Percentiles rank a stretch among this genome's conserved stretches.
Evolutionary conservation across 192 early-diverging fungal species (phyloP).

Genomic region (Linnemannia elongata): DNA sequence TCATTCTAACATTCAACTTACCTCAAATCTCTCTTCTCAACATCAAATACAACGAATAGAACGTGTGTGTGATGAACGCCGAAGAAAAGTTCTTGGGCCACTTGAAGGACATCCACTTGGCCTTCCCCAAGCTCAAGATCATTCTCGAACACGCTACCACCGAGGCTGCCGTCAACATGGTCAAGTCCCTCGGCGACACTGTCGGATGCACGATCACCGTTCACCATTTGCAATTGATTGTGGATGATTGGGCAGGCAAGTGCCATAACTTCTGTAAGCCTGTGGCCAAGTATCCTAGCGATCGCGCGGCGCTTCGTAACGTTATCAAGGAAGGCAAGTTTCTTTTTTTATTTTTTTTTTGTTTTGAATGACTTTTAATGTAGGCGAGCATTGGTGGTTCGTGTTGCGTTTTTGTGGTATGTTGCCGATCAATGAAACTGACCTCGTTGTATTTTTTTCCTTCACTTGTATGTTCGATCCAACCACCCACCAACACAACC

Average conservation of each 20-base stretch:
- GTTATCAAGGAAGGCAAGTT: slow-evolving; percentile 79
- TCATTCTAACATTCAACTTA: too few relatives aligned
- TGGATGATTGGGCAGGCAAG: slow-evolving; percentile 99
- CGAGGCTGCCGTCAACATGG: slow-evolving; percentile 91
- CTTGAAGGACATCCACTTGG: slow-evolving; percentile 85
- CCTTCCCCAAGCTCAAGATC: slow-evolving; percentile 94
- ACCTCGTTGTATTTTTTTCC: too few relatives aligned
- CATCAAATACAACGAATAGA: slow-evolving; percentile 48
- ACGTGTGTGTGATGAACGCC: slow-evolving; percentile 96
- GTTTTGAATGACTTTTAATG: slow-evolving; percentile 5
- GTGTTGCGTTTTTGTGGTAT: background rate
- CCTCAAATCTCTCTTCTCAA: background rate
- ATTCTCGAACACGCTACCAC: slow-evolving; percentile 98
- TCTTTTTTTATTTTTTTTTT: background rate
- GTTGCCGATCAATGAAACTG: too few relatives aligned
- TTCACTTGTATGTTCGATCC: too few relatives aligned
- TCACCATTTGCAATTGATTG: slow-evolving; percentile 91
- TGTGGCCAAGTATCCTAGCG: slow-evolving; percentile 95
- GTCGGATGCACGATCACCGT: slow-evolving; percentile 97
- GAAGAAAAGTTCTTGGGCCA: slow-evolving; percentile 93
- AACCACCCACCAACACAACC: too few relatives aligned
- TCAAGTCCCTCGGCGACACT: slow-evolving; percentile 90
- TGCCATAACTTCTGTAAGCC: slow-evolving; percentile 99
- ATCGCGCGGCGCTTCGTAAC: slow-evolving; percentile 89
- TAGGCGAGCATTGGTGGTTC: background rate